Base-by-base conservation (phyloP, 345 rosid species). In the Noccaea caerulescens region DNA sequence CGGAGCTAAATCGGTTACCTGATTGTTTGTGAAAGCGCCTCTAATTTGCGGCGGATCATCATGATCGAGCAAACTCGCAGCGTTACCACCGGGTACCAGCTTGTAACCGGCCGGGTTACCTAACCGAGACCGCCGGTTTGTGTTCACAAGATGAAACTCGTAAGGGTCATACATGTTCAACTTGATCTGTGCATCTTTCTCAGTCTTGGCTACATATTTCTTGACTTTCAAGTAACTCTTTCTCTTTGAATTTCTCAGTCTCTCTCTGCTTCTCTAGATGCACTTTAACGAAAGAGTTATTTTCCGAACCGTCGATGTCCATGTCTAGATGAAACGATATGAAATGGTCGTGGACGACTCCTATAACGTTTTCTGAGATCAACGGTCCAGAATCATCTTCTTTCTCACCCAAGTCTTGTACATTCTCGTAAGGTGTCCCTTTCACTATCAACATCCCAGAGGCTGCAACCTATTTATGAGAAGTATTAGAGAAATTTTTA, bases 201-300 rank as follows among this genome's bases (percentile, higher is more conserved):
- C 63, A 38, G 46, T 58, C 46, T 58, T 58, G 63, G 63, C 63
- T 5, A 58, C 63, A 58, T 18, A 18, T 58, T 58, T 58, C 46
- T 58, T 58, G 33, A 58, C 33, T 9, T 58, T 58, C 46, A 58
- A 58, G 63, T 58, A 58, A 58, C 63, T 58, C 33, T 38, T 58
- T 10, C 46, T 58, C 2, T 32, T 13, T 0, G 63, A 38, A 38
- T 58, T 20, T 58, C 63, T 25, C 46, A 0, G 12, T 9, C 18
- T 32, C 45, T 38, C 63, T 18, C 42, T 58, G 46, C 46, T 58
- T 58, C 33, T 58, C 63, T 38, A 38, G 46, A 58, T 58, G 63
- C 38, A 58, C 63, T 46, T 58, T 58, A 38, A 38, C 63, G 3
- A 58, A 38, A 20, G 63, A 58, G 20, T 58, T 58, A 6, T 58